These are phyloP conservation scores for Ajuga chamaepitys DNA, from an alignment of 257 asterid species.

Conservation along the genomic window DNA sequence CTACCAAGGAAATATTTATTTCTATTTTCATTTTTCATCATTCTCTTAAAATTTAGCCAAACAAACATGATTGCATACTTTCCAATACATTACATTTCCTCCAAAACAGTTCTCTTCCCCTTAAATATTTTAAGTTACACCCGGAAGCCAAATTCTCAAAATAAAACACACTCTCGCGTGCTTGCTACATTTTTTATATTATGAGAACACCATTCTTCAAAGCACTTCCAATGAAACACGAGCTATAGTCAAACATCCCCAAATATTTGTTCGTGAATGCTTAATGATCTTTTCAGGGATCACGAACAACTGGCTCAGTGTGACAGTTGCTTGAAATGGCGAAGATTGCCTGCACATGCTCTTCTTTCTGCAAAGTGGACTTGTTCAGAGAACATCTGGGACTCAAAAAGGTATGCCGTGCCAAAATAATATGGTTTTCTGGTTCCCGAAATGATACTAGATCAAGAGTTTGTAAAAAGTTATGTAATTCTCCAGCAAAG, in stretches of 20 bases:
- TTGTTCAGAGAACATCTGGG: constrained; percentile 76
- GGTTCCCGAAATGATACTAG: neutral
- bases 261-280: neutral
- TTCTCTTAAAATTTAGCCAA: neutral
- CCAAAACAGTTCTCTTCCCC: neutral
- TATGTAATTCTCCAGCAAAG: neutral
- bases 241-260: too few species aligned
- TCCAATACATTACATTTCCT: neutral
- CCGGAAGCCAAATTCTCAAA: too few species aligned
- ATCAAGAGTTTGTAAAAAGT: neutral
- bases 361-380: constrained; percentile 83
- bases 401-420: constrained; percentile 49
- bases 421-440: neutral
- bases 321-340: constrained; percentile 85
- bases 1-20: neutral
- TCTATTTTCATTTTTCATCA: neutral
- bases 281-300: constrained; percentile 39
- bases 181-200: neutral
- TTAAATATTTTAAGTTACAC: neutral
- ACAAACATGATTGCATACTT: neutral
- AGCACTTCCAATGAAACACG: too few species aligned
- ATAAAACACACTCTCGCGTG: neutral
- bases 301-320: constrained; percentile 89
- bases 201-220: too few species aligned
- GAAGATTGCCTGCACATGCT: constrained; percentile 65